Evolutionary conservation across 2,329 filamentous ascomycete species (phyloP).

Genomic region (Cyanodermella asteris): DNA sequence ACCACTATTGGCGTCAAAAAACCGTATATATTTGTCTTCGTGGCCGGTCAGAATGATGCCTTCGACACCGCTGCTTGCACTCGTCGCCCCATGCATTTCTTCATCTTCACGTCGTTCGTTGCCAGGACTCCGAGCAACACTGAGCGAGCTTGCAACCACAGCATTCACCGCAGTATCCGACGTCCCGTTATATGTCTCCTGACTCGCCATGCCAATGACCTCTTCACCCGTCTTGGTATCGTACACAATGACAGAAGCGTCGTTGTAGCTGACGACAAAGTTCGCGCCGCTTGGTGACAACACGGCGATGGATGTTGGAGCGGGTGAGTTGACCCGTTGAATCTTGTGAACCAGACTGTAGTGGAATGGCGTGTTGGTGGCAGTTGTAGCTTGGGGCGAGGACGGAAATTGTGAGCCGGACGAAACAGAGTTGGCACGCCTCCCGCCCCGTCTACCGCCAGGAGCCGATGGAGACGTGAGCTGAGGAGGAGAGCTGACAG

Average conservation of each 20-base stretch:
- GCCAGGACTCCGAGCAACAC: too few species aligned
- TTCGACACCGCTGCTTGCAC: conserved; percentile 61
- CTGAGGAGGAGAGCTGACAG: conserved; percentile 75
- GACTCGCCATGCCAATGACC: conserved; percentile 75
- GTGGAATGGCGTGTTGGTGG: conserved; percentile 67
- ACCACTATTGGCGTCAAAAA: conserved; percentile 99
- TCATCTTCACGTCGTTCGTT: too few species aligned
- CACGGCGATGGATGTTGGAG: conserved; percentile 81
- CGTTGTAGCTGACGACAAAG: conserved; percentile 82
- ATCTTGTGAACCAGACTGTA: conserved; percentile 80
- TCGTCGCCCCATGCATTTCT: conserved; percentile 56
- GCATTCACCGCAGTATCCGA: conserved; percentile 68
- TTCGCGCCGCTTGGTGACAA: conserved; percentile 63
- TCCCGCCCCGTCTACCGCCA: conserved; percentile 55
- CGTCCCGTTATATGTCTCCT: conserved; percentile 83
- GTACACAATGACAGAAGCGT: conserved; percentile 77
- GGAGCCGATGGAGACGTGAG: conserved; percentile 54
- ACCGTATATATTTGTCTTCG: conserved; percentile 85
- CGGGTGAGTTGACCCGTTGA: conserved; percentile 42
- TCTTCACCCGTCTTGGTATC: conserved; percentile 84
- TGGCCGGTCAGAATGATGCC: conserved; percentile 91
- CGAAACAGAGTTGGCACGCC: conserved; percentile 79
- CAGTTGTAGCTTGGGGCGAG: conserved; percentile 71
- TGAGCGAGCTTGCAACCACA: conserved; percentile 67
- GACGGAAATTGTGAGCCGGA: conserved; percentile 82